These are phyloP conservation scores for Shiraia sp. DNA, from an alignment of 2,329 filamentous ascomycete genomes.

Conservation along the genomic window DNA sequence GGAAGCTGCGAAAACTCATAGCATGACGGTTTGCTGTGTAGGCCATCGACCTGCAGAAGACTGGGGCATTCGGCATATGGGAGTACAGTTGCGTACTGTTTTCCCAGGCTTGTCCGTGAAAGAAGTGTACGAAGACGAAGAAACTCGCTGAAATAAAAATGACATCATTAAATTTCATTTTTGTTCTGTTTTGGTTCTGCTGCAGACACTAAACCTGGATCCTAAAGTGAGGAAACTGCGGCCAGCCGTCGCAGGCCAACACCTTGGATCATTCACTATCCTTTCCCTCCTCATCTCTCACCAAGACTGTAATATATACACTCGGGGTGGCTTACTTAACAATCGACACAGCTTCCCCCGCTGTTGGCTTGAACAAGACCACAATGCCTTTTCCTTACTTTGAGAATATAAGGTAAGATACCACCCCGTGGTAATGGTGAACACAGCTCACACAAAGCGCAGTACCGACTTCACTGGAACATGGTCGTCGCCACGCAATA, in stretches of 20 bases:
- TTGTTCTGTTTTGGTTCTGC: too few species aligned
- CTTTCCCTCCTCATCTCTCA: neutral
- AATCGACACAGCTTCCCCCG: neutral
- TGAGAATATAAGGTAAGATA: conserved; percentile 2
- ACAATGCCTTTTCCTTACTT: conserved; percentile 12
- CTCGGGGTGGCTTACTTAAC: neutral
- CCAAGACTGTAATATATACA: too few species aligned
- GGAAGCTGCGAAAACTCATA: conserved; percentile 33
- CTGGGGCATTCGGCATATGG: conserved; percentile 46
- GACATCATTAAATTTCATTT: too few species aligned
- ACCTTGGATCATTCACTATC: too few species aligned
- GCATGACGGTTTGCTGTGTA: conserved; percentile 44
- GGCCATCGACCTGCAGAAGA: conserved; percentile 46
- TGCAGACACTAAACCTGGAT: too few species aligned
- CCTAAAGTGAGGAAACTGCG: too few species aligned
- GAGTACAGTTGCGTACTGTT: conserved; percentile 24
- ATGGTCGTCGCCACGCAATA: conserved; percentile 7
- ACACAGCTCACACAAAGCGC: neutral
- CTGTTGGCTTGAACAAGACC: neutral
- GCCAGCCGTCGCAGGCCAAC: too few species aligned
- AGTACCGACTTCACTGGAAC: conserved; percentile 9
- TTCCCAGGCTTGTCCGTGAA: conserved; percentile 38
- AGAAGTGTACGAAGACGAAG: conserved; percentile 44
- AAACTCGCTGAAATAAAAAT: conserved; percentile 7
- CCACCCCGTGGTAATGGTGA: too few species aligned